Evolutionary conservation across 208 protist genomes (phyloP).

Genomic region (Endotrypanum monterogeii): DNA sequence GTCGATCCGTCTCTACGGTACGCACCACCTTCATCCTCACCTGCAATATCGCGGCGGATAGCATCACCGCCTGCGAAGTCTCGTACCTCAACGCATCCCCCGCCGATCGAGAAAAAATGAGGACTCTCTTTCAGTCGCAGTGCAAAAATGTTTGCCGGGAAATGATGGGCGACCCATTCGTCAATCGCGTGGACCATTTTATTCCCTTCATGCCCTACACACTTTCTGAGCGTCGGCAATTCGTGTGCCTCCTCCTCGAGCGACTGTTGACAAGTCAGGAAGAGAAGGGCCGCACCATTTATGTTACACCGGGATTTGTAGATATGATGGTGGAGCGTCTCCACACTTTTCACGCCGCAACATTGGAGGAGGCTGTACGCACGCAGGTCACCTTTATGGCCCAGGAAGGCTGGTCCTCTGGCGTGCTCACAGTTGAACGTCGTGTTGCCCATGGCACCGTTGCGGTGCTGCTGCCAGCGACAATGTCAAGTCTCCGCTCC

Average conservation of each 20-base stretch:
- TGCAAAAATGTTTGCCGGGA: constrained; percentile 56
- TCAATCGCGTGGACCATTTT: constrained; percentile 86
- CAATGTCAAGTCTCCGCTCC: background rate
- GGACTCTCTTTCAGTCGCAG: constrained; percentile 39
- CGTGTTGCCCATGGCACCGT: constrained; percentile 19
- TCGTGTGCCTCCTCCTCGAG: constrained; percentile 72
- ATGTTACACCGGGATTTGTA: constrained; percentile 66
- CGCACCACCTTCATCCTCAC: constrained; percentile 82
- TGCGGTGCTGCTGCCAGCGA: constrained; percentile 19
- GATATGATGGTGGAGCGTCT: constrained; percentile 42
- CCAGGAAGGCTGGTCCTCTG: constrained; percentile 31
- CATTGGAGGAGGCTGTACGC: constrained; percentile 69
- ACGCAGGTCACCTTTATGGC: constrained; percentile 64
- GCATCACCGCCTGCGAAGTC: constrained; percentile 37
- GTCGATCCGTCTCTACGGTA: constrained; percentile 72
- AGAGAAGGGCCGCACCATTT: constrained; percentile 39
- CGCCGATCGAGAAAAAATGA: constrained; percentile 45
- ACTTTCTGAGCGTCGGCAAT: constrained; percentile 47
- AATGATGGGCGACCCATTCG: constrained; percentile 76
- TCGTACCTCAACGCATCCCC: constrained; percentile 42
- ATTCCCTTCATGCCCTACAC: constrained; percentile 85
- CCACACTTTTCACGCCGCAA: constrained; percentile 73
- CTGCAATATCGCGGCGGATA: constrained; percentile 71
- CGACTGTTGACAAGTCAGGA: constrained; percentile 54
- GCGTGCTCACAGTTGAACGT: constrained; percentile 67